phyloP scores from a whole-genome alignment of 1,284 basidiomycete species.

The Leccinum subrobustum region DNA sequence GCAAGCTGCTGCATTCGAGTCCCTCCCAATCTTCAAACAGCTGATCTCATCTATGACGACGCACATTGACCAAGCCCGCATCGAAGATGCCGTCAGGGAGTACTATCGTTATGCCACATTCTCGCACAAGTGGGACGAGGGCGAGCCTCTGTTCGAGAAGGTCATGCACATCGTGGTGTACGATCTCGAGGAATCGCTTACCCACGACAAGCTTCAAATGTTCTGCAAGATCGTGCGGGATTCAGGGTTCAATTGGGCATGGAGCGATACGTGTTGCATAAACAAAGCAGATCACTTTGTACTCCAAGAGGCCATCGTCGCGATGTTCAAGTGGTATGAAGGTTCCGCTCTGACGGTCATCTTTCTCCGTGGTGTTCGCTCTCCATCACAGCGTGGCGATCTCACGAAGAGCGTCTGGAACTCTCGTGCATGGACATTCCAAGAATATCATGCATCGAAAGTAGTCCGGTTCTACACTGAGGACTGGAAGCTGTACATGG shows the following conservation, averaged over 20 bases:
- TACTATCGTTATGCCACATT: background rate
- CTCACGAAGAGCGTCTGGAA: background rate
- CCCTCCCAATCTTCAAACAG: background rate
- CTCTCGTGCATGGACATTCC: background rate
- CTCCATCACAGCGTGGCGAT: background rate
- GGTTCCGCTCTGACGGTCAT: background rate
- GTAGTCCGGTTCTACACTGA: background rate
- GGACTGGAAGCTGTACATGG: background rate
- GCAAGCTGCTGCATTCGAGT: background rate
- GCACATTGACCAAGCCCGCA: background rate
- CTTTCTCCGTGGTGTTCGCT: background rate
- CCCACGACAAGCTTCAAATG: background rate
- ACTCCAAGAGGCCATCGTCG: background rate
- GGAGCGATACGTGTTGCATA: background rate
- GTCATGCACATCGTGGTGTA: background rate
- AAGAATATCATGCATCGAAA: background rate
- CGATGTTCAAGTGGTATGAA: background rate
- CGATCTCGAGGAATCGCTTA: background rate
- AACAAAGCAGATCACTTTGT: background rate
- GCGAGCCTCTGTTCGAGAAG: background rate
- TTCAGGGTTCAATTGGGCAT: background rate
- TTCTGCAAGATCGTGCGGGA: background rate
- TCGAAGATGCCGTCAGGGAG: background rate
- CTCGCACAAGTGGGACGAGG: background rate
- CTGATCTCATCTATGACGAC: background rate